Evolutionary conservation across 805 yeast species (phyloP).

Genomic region (Ogataea corticis): DNA sequence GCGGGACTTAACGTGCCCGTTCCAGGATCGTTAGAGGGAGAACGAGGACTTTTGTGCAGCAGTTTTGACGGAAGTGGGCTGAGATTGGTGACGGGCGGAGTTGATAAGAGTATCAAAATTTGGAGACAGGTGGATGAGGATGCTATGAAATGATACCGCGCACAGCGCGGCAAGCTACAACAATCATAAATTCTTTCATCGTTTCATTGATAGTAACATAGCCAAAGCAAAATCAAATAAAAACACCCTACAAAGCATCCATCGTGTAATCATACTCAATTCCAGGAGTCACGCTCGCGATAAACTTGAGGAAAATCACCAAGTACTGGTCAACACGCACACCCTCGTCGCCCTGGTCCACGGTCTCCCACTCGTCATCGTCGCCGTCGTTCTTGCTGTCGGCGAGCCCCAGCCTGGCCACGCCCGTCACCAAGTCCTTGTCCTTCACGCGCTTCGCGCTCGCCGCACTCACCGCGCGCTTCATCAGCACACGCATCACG

Average conservation of each 20-base stretch:
- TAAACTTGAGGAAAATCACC: conserved; percentile 86
- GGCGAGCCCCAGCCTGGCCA: conserved; percentile 50
- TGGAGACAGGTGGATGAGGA: conserved; percentile 55
- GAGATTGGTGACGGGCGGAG: conserved; percentile 81
- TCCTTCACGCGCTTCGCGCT: conserved; percentile 34
- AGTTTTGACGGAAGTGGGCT: conserved; percentile 78
- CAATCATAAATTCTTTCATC: not conserved
- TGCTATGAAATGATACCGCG: not conserved
- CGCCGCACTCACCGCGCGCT: conserved; percentile 59
- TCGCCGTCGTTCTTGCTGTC: conserved; percentile 31
- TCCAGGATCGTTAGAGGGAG: conserved; percentile 72
- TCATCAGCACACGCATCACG: conserved; percentile 88
- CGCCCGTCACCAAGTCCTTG: conserved; percentile 38
- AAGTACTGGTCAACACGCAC: conserved; percentile 90
- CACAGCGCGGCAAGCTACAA: too few relatives aligned
- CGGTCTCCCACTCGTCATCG: conserved; percentile 56
- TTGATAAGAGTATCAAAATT: conserved; percentile 82
- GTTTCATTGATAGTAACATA: not conserved
- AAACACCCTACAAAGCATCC: conserved; percentile 68
- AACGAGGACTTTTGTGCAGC: conserved; percentile 66
- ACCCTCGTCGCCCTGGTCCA: conserved; percentile 38
- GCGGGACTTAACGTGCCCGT: conserved; percentile 50
- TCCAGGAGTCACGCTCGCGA: conserved; percentile 96
- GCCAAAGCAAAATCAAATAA: not conserved
- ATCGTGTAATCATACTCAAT: conserved; percentile 98